Percentiles rank a stretch among this genome's conserved stretches.
Evolutionary conservation across 2,329 filamentous ascomycete species (phyloP).

Genomic region (Dactylella cylindrospora): DNA sequence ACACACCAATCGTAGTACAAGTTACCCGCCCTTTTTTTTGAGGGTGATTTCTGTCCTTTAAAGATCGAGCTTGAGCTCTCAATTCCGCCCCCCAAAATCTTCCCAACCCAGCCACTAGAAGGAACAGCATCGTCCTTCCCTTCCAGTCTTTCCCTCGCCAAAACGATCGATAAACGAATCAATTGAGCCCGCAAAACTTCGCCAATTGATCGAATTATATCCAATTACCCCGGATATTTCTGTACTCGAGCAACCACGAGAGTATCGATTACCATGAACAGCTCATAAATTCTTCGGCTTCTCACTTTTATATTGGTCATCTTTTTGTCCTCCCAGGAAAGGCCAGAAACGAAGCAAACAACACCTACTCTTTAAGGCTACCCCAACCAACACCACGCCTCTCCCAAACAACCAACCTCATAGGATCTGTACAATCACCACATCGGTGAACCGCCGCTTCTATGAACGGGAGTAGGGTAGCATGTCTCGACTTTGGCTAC

Average conservation of each 20-base stretch:
- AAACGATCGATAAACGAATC: constrained; percentile 7
- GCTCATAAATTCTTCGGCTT: too few relatives aligned
- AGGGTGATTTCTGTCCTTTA: too few relatives aligned
- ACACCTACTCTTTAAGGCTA: not conserved
- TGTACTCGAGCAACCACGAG: too few relatives aligned
- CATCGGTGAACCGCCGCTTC: constrained; percentile 22
- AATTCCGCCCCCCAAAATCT: too few relatives aligned
- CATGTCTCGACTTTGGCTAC: constrained; percentile 44
- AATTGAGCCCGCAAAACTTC: constrained; percentile 9
- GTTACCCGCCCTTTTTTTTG: too few relatives aligned
- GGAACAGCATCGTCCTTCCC: too few relatives aligned
- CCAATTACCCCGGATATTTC: not conserved
- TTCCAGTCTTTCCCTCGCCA: not conserved
- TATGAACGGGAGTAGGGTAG: constrained; percentile 44
- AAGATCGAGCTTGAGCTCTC: too few relatives aligned
- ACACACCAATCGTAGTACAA: too few relatives aligned
- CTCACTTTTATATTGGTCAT: too few relatives aligned
- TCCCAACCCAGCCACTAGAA: too few relatives aligned
- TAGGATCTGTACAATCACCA: constrained; percentile 8
- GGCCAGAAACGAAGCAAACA: not conserved
- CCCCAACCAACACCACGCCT: not conserved
- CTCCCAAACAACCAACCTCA: constrained; percentile 6
- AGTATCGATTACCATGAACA: not conserved
- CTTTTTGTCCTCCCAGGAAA: constrained; percentile 8
- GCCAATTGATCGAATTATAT: not conserved